Evolutionary conservation across 2,329 filamentous ascomycete species (phyloP), one percentile per base, ranked within the genome.

Genomic region (Sclerotiophoma versabilis): DNA sequence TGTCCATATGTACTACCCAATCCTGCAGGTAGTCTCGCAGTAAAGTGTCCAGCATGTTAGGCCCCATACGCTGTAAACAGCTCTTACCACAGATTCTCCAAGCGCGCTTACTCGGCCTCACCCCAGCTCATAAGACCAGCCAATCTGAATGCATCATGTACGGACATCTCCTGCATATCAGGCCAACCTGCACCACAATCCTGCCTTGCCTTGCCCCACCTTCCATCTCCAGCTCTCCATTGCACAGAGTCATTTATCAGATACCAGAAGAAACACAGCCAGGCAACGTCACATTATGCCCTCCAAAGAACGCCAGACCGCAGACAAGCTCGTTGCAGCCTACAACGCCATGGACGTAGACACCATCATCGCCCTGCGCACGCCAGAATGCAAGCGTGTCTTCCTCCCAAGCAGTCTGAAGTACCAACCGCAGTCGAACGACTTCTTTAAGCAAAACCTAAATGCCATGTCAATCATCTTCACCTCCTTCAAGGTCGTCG

Each of bases 261-360:
- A n/a, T n/a, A n/a, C n/a, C n/a, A n/a, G n/a, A n/a, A n/a, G n/a
- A n/a, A n/a, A n/a, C n/a, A n/a, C n/a, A n/a, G n/a, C n/a, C n/a
- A n/a, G n/a, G n/a, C n/a, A n/a, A n/a, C n/a, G n/a, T n/a, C n/a
- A n/a, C 25, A 37, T 12, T 29, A 64, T 62, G 55, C 46, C 58
- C 0, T 59, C 70, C 10, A 49, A 46, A 26, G 64, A 70, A 59
- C 65, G 70, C 36, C 58, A 56, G 49, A 73, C 71, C 2, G 67
- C 69, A 20, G 57, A 70, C 42, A 54, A 59, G 9, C 44, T 74
- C 17, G 61, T 72, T 39, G 53, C 49, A n/a, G 68, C 72, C 30
- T 73, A 73, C 59, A 73, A 73, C 58, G 41, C 50, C 10, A 66
- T 69, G 59, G 67, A 73, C 57, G 60, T 65, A 43, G 47, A 58